Evolutionary conservation across 1,139 yeast species (phyloP).

Genomic region (Pichia sp.): DNA sequence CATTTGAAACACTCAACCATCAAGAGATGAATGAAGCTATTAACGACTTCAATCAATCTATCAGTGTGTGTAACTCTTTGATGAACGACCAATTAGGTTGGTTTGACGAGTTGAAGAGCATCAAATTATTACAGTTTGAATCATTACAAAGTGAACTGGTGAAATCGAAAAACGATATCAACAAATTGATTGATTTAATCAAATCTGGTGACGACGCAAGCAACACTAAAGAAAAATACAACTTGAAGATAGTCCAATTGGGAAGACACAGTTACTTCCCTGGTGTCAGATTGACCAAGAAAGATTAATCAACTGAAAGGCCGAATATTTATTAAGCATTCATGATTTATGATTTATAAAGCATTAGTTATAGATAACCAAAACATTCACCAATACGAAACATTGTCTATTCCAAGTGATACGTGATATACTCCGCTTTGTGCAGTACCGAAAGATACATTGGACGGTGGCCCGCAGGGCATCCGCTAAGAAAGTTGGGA

Average conservation of each 20-base stretch:
- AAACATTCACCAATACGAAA: no score
- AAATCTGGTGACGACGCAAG: neutral
- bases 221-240: neutral
- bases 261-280: constrained; percentile 29
- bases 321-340: neutral
- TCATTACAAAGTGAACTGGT: constrained; percentile 21
- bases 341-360: neutral
- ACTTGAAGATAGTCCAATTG: constrained; percentile 19
- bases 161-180: constrained; percentile 21
- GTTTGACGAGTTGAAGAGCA: constrained; percentile 15
- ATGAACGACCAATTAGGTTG: constrained; percentile 10
- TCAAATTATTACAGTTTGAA: constrained; percentile 16
- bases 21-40: constrained; percentile 8
- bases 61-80: neutral
- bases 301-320: neutral
- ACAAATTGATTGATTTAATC: constrained; percentile 15
- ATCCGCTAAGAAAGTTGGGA: constrained; percentile 33
- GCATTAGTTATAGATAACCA: neutral
- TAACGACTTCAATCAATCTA: constrained; percentile 8
- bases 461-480: constrained; percentile 34
- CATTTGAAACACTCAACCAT: constrained; percentile 11
- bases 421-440: no score
- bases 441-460: no score
- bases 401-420: no score
- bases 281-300: constrained; percentile 11